A percentile compares a stretch with the other conserved stretches of the same genome.
These are phyloP conservation scores for Botrytis paeoniae DNA, from an alignment of 2,329 filamentous ascomycete species.

Conservation along the genomic window DNA sequence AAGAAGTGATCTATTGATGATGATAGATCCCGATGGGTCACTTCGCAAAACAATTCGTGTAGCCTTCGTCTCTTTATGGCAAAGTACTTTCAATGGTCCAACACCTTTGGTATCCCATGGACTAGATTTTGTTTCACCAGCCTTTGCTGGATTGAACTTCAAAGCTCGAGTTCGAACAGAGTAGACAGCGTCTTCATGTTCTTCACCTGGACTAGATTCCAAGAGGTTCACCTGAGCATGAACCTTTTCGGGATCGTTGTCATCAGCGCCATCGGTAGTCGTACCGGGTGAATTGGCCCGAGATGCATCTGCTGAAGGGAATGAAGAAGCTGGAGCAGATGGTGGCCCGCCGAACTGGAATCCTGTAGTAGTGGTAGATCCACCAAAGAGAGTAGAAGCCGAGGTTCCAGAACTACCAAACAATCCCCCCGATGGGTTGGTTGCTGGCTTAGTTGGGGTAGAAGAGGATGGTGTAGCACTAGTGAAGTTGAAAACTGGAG, in stretches of 20 bases:
- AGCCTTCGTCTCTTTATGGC: conserved; percentile 65
- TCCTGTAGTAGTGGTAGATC: conserved; percentile 27
- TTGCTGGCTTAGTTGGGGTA: conserved; percentile 25
- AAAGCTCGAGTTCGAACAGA: conserved; percentile 69
- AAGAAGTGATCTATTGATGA: conserved; percentile 67
- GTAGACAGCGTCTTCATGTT: conserved; percentile 67
- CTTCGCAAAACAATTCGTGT: conserved; percentile 69
- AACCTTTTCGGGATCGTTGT: conserved; percentile 51
- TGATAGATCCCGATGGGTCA: conserved; percentile 71
- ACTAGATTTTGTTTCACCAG: conserved; percentile 47
- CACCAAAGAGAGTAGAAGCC: conserved; percentile 18
- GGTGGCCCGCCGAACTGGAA: conserved; percentile 31
- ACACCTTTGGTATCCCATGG: conserved; percentile 69
- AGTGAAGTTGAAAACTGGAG: conserved; percentile 27
- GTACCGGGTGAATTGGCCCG: conserved; percentile 35
- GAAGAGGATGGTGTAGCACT: conserved; percentile 18
- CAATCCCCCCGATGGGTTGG: conserved; percentile 20
- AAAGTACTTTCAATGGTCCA: conserved; percentile 69
- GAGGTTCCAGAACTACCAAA: conserved; percentile 22
- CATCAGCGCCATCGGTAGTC: conserved; percentile 36
- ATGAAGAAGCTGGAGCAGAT: conserved; percentile 32
- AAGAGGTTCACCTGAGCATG: conserved; percentile 70
- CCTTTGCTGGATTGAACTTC: conserved; percentile 53
- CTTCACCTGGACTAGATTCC: conserved; percentile 63
- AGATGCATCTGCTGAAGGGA: conserved; percentile 36